Percentiles rank a stretch among this genome's conserved stretches.
These are phyloP conservation scores for Limtongia smithiae DNA, from an alignment of 805 yeast species.

Conservation along the genomic window DNA sequence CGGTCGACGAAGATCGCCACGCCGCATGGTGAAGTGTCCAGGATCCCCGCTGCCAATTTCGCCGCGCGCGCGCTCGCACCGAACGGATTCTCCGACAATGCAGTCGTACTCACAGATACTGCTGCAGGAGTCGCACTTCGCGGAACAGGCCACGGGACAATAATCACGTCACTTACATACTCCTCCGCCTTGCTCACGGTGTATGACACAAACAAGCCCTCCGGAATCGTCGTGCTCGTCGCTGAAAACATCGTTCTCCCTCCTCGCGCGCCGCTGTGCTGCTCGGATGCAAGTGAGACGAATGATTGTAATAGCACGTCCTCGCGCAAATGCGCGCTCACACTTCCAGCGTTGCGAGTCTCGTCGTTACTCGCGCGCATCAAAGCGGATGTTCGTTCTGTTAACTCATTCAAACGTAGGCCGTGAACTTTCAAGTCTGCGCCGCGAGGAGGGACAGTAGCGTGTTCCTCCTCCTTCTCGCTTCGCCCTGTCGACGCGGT, in stretches of 20 bases:
- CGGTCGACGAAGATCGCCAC: background rate
- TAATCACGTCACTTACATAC: background rate
- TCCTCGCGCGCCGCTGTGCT: background rate
- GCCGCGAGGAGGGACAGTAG: too few relatives aligned
- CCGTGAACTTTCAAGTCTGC: conserved; percentile 5
- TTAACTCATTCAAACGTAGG: conserved; percentile 6
- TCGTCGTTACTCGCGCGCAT: conserved; percentile 5
- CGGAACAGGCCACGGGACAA: conserved; percentile 1
- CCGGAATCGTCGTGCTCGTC: conserved; percentile 5
- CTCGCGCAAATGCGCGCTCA: background rate
- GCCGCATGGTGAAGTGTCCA: conserved; percentile 9
- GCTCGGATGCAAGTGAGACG: conserved; percentile 1
- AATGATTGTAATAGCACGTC: conserved; percentile 9
- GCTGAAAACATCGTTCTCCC: too few relatives aligned
- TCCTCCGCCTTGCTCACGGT: background rate
- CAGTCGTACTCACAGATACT: background rate
- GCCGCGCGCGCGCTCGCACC: conserved; percentile 1
- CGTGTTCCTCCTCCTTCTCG: too few relatives aligned
- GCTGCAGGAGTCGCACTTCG: background rate
- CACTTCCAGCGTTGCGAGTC: background rate
- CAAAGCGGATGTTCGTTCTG: conserved; percentile 9
- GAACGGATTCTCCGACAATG: background rate
- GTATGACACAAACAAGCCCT: conserved; percentile 3
- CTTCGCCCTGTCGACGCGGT: too few relatives aligned
- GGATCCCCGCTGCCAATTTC: conserved; percentile 23